Base-by-base conservation (phyloP, 768 basidiomycete genomes). In the Coprinellus micaceus region DNA sequence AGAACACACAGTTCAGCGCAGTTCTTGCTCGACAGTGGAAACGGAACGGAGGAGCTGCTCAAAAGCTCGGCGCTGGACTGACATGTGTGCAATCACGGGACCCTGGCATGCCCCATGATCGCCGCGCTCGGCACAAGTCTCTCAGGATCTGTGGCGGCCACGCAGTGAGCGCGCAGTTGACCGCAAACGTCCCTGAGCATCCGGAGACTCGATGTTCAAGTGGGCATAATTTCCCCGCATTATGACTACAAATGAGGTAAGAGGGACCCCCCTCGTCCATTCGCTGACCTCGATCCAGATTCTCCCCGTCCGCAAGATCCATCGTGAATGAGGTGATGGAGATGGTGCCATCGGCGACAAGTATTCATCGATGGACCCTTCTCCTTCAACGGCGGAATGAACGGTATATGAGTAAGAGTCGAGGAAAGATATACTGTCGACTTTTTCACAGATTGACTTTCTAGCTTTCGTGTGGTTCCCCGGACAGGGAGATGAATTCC, bases 371-470 rank as follows among this genome's bases (percentile, higher is more conserved):
- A 47, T 53, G 58, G 40, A 25, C 52, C 36, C 17, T 43, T 52
- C 52, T 29, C 26, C 36, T 52, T 17, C 25, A 24, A 39, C 24
- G 19, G 41, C 41, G 43, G 48, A 30, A 28, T 46, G 12, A 12
- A 33, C 19, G 22, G 10, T 30, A n/a, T 36, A 46, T 6, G 53
- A n/a, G 17, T 26, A 29, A 26, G 30, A 37, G 33, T 21, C n/a
- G 13, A 3, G 19, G 30, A 12, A 21, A 51, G 19, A 51, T 26
- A 33, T 41, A 26, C 44, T 47, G 53, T 39, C 24, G 26, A 46
- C 50, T 45, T 48, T 49, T 55, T 53, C 36, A 48, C 56, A 68
- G 65, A 69, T 69, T 66, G 65, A 54, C 69, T 67, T 68, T 66
- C 66, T 64, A 64, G 57, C 62, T 64, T 66, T 64, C 60, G 62